A percentile compares a stretch with the other conserved stretches of the same genome.
Evolutionary conservation across 345 rosid genomes (phyloP).

Genomic region (Corymbia maculata): DNA sequence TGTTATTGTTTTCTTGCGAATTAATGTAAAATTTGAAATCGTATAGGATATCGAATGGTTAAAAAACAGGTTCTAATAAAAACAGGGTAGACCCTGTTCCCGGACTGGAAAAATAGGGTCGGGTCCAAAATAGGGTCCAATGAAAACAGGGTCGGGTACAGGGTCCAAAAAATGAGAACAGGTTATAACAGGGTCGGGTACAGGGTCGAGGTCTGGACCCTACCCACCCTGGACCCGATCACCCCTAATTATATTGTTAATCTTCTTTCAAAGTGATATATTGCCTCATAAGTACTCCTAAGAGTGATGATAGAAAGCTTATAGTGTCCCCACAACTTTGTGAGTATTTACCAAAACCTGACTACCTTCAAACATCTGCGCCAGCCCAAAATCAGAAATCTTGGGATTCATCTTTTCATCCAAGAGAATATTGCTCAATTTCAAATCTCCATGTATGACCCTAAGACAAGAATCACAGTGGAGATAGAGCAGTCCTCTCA

Average conservation of each 20-base stretch:
- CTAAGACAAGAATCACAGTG: conserved; percentile 19
- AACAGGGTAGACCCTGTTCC: too few species aligned
- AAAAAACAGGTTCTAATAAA: too few species aligned
- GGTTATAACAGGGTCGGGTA: too few species aligned
- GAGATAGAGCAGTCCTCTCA: conserved; percentile 23
- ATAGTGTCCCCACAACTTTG: conserved; percentile 20
- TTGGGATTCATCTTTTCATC: conserved; percentile 24
- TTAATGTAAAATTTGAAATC: too few species aligned
- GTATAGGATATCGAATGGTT: too few species aligned
- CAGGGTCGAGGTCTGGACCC: too few species aligned
- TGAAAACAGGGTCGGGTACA: too few species aligned
- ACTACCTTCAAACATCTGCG: conserved; percentile 11
- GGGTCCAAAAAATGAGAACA: too few species aligned
- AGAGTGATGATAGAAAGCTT: not conserved
- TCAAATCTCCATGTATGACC: conserved; percentile 29
- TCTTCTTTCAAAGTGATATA: not conserved
- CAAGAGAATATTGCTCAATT: conserved; percentile 17
- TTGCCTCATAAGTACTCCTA: not conserved
- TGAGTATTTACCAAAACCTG: conserved; percentile 4
- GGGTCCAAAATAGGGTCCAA: too few species aligned
- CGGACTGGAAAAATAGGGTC: too few species aligned
- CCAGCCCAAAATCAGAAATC: conserved; percentile 34
- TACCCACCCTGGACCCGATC: too few species aligned
- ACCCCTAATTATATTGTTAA: not conserved
- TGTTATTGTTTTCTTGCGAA: too few species aligned